Base-by-base conservation (phyloP, 225 moss, liverwort and hornwort genomes). In the Pseudisothecium myosuroides region DNA sequence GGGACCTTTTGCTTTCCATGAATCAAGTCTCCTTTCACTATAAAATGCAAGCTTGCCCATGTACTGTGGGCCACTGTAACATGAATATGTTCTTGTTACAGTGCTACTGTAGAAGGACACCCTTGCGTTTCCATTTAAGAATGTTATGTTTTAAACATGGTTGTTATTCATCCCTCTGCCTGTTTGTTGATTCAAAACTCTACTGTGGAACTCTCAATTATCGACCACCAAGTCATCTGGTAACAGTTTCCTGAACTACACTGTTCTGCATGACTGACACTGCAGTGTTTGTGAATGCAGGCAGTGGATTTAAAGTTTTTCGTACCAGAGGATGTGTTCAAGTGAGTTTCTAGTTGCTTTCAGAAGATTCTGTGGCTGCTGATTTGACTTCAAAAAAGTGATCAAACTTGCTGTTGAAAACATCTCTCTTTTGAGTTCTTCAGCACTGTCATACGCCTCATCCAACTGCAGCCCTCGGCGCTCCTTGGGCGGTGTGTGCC, bases 291-390 rank as follows among this genome's bases (percentile, higher is more conserved):
- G 80, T 88, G 83, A 67, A 83, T 86, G 61, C 94, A 98, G 98
- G 91, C 88, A 32, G 83, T 90, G 83, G 87, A 87, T 87, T 68
- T 98, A 65, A 97, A 93, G 72, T 98, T 98, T 85, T 84, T 89
- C 41, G 84, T 97, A 36, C 98, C 98, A 85, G 97, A 97, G 92
- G 93, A 96, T 23, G 88, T 98, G 37, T 98, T 98, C 84, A 88
- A 87, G 86, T 93, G 86, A 90, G 76, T 80, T 76, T 49, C 64
- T 47, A 71, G 36, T 85, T 64, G 20, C 26, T 68, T 52, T 83
- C 78, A 49, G 60, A 75, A 80, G 76, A 41, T 65, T 63, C 58
- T 85, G 69, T 61, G 69, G 76, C 64, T 65, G 24, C 68, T 68
- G 54, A 37, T 72, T 80, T 85, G 63, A 64, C 82, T 66, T 66